These are phyloP conservation scores for Nosema muscidifuracis DNA, from an alignment of 371 early-diverging fungal genomes.

Conservation along the genomic window DNA sequence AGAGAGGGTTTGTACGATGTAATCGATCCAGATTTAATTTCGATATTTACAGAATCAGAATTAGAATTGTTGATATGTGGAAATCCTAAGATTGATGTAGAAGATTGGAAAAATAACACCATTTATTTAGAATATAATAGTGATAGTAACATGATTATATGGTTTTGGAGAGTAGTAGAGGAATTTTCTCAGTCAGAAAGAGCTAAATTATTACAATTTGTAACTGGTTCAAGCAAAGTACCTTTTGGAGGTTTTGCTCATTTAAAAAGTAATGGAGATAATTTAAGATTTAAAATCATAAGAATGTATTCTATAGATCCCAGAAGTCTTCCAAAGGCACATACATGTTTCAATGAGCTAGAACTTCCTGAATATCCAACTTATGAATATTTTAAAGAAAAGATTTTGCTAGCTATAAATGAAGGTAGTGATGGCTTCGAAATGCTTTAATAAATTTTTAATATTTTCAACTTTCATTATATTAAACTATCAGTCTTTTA, in stretches of 20 bases:
- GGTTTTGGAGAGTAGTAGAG: slow-evolving; percentile 96
- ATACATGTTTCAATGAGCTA: slow-evolving; percentile 81
- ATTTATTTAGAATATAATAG: slow-evolving; percentile 79
- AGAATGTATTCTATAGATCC: slow-evolving; percentile 68
- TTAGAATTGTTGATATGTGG: slow-evolving; percentile 92
- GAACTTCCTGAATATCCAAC: slow-evolving; percentile 85
- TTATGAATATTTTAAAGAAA: slow-evolving; percentile 81
- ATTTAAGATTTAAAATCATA: slow-evolving; percentile 95
- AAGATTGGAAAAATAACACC: slow-evolving; percentile 96
- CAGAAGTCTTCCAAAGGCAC: slow-evolving; percentile 83
- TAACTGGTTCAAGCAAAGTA: slow-evolving; percentile 91
- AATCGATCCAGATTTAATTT: slow-evolving; percentile 75
- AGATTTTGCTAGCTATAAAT: slow-evolving; percentile 75
- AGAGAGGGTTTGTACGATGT: slow-evolving; percentile 86
- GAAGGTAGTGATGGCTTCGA: slow-evolving; percentile 92
- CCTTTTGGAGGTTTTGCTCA: slow-evolving; percentile 87
- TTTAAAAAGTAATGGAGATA: slow-evolving; percentile 80
- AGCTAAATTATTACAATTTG: slow-evolving; percentile 90
- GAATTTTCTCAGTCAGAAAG: slow-evolving; percentile 87
- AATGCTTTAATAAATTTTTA: slow-evolving; percentile 66
- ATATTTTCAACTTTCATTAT: no score
- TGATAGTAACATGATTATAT: slow-evolving; percentile 78
- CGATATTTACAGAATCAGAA: slow-evolving; percentile 93
- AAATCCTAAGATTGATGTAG: slow-evolving; percentile 88
- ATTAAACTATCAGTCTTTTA: no score